These are phyloP conservation scores for Vigna unguiculata DNA, from an alignment of 306 rosid species.

Conservation along the genomic window DNA sequence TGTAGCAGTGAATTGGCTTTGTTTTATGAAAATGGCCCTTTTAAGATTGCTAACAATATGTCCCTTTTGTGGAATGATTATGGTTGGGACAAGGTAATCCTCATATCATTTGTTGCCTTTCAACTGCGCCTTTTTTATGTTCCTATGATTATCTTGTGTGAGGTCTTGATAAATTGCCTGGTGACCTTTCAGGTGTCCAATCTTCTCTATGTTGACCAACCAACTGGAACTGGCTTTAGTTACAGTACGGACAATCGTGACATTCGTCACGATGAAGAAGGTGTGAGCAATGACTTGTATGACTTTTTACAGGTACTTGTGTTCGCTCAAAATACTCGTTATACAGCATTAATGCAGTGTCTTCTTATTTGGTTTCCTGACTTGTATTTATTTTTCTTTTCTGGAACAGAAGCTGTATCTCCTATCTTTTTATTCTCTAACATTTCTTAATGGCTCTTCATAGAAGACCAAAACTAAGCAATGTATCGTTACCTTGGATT, in stretches of 20 bases:
- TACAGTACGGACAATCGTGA: conserved; percentile 77
- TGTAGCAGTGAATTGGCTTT: conserved; percentile 98
- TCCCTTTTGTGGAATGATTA: conserved; percentile 90
- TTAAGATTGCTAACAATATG: conserved; percentile 79
- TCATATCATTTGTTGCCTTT: conserved; percentile 19
- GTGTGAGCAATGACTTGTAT: conserved; percentile 89
- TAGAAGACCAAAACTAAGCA: background rate
- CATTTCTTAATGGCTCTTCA: conserved; percentile 7
- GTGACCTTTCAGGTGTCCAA: conserved; percentile 77
- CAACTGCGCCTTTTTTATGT: conserved; percentile 15
- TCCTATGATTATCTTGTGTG: conserved; percentile 10
- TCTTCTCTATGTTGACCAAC: conserved; percentile 96
- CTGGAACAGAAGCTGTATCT: background rate
- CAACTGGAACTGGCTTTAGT: conserved; percentile 97
- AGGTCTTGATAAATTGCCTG: conserved; percentile 38
- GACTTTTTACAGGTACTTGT: conserved; percentile 83
- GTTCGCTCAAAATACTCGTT: conserved; percentile 29
- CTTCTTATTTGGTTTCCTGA: conserved; percentile 19
- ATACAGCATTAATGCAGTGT: conserved; percentile 6
- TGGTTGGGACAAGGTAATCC: conserved; percentile 94
- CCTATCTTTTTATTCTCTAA: background rate
- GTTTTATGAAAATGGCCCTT: conserved; percentile 96
- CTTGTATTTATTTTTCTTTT: conserved; percentile 19
- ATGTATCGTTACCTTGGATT: background rate
- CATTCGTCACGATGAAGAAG: conserved; percentile 86